Percentiles rank a stretch among this genome's conserved stretches.
Evolutionary conservation across 352 stramenopile genomes (phyloP).

Genomic region (Pythium pyrilobum): DNA sequence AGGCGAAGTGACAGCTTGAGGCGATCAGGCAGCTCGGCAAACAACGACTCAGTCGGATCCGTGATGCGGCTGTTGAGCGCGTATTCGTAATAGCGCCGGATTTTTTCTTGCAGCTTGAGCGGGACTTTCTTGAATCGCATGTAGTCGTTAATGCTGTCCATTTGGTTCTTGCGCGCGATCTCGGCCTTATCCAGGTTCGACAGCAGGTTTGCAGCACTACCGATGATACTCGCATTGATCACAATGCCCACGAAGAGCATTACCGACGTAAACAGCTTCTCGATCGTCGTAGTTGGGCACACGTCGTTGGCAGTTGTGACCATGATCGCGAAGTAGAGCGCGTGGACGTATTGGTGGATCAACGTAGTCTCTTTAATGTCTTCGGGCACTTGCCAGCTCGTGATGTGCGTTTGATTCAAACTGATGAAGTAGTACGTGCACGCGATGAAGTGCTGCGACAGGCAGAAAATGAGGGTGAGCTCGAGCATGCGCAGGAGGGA

Average conservation of each 20-base stretch:
- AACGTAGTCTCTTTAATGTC: constrained; percentile 28
- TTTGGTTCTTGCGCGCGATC: constrained; percentile 71
- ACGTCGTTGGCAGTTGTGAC: constrained; percentile 62
- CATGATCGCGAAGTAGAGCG: constrained; percentile 65
- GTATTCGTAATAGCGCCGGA: constrained; percentile 75
- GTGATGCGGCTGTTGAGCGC: constrained; percentile 48
- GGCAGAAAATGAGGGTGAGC: constrained; percentile 58
- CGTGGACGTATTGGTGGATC: constrained; percentile 43
- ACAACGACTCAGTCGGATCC: constrained; percentile 54
- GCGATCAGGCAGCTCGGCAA: constrained; percentile 66
- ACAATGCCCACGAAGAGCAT: constrained; percentile 77
- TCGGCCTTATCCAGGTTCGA: constrained; percentile 71
- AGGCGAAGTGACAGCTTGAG: constrained; percentile 63
- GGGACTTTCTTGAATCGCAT: constrained; percentile 79
- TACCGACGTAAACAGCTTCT: constrained; percentile 57
- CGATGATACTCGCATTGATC: constrained; percentile 79
- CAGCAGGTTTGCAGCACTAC: constrained; percentile 66
- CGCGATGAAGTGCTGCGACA: constrained; percentile 74
- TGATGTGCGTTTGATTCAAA: constrained; percentile 28
- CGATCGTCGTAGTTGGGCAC: constrained; percentile 38
- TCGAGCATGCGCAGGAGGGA: constrained; percentile 65
- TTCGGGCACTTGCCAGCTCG: constrained; percentile 37
- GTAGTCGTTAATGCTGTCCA: constrained; percentile 78
- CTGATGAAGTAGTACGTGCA: constrained; percentile 68
- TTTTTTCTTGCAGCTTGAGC: constrained; percentile 59